Evolutionary conservation across 192 early-diverging fungal species (phyloP).

Genomic region (Entophlyctis luteolus): DNA sequence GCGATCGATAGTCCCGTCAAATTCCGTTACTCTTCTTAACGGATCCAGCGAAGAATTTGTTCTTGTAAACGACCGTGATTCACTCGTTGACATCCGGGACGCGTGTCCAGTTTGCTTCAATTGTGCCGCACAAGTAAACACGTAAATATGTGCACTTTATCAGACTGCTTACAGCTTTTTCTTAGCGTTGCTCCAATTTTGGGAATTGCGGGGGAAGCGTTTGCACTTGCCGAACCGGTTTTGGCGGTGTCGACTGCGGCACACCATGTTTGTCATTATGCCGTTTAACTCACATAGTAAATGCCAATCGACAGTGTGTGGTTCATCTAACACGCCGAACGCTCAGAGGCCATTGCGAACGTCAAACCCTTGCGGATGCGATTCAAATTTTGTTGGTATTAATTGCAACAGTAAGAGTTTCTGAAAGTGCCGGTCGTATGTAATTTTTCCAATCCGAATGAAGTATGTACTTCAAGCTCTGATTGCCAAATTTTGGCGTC

Average conservation of each 20-base stretch:
- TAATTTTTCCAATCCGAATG: neutral
- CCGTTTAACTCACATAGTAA: neutral
- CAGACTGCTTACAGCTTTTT: neutral
- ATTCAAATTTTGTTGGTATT: neutral
- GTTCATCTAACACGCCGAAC: constrained; percentile 10
- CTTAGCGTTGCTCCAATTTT: constrained; percentile 16
- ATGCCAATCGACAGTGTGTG: constrained; percentile 7
- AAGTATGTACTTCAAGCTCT: neutral
- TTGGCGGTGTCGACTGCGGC: constrained; percentile 20
- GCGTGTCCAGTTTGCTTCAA: constrained; percentile 22
- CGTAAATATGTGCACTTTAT: neutral
- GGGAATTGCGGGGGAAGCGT: constrained; percentile 8
- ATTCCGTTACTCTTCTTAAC: too few relatives aligned
- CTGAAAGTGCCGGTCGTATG: neutral
- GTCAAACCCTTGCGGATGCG: constrained; percentile 1
- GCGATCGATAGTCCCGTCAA: too few relatives aligned
- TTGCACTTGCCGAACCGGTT: constrained; percentile 10
- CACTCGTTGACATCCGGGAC: neutral
- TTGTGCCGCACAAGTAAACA: constrained; percentile 17
- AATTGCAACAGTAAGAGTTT: constrained; percentile 21
- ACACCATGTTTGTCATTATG: neutral
- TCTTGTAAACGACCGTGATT: too few relatives aligned
- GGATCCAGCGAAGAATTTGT: too few relatives aligned
- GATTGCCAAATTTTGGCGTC: neutral
- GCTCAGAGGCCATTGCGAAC: neutral